phyloP scores from a whole-genome alignment of 163 green algal species.

The Scenedesmus sp. region DNA sequence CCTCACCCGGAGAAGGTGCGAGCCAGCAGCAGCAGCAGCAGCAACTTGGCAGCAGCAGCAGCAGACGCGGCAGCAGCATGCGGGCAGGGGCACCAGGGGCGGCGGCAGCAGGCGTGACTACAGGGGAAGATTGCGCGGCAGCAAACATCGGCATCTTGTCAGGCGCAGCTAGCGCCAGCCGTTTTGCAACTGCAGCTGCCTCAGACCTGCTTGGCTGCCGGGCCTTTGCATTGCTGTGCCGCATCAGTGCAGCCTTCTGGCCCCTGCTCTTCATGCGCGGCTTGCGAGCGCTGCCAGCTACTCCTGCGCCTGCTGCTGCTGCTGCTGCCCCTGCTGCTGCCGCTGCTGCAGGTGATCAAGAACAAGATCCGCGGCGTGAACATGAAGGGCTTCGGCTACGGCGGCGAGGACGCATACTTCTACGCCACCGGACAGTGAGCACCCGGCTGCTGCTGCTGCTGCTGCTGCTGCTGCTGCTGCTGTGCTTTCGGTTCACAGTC shows the following conservation, averaged over 20 bases:
- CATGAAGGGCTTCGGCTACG: slow-evolving; percentile 75
- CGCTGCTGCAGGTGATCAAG: slow-evolving; percentile 51
- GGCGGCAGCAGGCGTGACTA: neutral
- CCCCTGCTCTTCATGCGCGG: neutral
- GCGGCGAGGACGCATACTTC: slow-evolving; percentile 93
- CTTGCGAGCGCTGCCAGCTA: neutral
- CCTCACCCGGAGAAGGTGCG: slow-evolving; percentile 93
- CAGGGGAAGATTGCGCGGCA: neutral
- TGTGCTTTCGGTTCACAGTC: neutral
- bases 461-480: neutral
- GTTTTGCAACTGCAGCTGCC: neutral
- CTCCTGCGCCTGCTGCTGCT: neutral
- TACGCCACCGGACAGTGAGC: slow-evolving; percentile 61
- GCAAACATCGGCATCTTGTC: neutral
- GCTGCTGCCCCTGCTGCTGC: neutral
- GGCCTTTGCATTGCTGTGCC: neutral
- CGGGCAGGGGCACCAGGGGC: neutral
- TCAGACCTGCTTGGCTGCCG: no score
- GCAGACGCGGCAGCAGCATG: slow-evolving; percentile 3
- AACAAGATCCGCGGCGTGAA: slow-evolving; percentile 76
- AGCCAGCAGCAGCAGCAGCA: neutral
- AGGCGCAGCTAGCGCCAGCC: neutral
- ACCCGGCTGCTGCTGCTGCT: neutral
- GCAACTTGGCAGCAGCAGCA: slow-evolving; percentile 2
- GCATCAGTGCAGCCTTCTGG: neutral